Percentiles rank a stretch among this genome's conserved stretches.
phyloP scores from a whole-genome alignment of 768 basidiomycete species.

The Stropharia rugosoannulata region DNA sequence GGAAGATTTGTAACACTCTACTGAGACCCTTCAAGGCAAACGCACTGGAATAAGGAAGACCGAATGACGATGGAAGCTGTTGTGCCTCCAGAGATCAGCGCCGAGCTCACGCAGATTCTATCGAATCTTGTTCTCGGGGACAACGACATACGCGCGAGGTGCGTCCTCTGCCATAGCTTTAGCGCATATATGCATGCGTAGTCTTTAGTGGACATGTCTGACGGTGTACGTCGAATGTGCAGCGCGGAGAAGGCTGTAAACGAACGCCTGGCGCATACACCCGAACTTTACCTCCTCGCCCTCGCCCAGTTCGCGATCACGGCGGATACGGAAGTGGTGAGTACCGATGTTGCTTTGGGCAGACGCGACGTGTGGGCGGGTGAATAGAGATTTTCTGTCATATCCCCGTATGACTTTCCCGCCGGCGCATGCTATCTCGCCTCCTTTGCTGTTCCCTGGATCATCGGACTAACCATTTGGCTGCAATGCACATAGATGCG shows the following conservation, averaged over 20 bases:
- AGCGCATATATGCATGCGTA: neutral
- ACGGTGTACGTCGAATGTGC: neutral
- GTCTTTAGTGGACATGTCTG: neutral
- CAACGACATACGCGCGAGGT: constrained; percentile 79
- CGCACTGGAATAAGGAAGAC: neutral
- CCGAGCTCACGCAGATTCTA: constrained; percentile 79
- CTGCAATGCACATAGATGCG: constrained; percentile 81
- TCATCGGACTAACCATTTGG: too few species aligned
- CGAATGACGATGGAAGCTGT: constrained; percentile 39
- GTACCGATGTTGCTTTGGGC: constrained; percentile 22
- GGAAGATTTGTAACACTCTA: too few species aligned
- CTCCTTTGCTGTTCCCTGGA: too few species aligned
- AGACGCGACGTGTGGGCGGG: too few species aligned
- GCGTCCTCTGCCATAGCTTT: constrained; percentile 14
- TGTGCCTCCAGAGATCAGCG: constrained; percentile 68
- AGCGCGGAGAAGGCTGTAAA: constrained; percentile 82
- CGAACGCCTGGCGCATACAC: constrained; percentile 73
- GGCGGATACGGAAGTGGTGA: constrained; percentile 78
- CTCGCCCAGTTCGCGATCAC: constrained; percentile 76
- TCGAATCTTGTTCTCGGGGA: constrained; percentile 84
- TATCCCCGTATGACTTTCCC: neutral
- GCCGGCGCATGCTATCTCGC: neutral
- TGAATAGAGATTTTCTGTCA: too few species aligned
- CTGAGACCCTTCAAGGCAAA: neutral
- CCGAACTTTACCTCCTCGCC: constrained; percentile 78